Conservation (phyloP, 2,329 filamentous ascomycete genomes). For the Drechslerella coelobrocha region DNA sequence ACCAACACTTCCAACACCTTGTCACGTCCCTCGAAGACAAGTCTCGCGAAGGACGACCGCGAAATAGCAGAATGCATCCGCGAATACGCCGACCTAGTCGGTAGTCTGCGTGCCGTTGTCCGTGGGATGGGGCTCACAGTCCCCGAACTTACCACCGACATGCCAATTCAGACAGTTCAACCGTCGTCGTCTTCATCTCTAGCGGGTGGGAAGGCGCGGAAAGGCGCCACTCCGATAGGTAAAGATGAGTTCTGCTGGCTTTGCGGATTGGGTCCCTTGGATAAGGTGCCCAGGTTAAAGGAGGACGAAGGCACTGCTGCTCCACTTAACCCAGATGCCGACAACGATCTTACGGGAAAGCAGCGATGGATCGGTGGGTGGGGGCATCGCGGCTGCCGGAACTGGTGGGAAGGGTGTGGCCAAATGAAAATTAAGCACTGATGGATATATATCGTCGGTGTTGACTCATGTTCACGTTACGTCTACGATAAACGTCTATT, state of each 20-base stretch:
- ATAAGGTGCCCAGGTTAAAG: slow-evolving; percentile 17
- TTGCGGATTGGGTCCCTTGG: slow-evolving; percentile 16
- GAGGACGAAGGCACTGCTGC: slow-evolving; percentile 6
- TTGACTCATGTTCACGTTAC: too few relatives aligned
- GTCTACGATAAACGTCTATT: too few relatives aligned
- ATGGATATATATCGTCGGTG: too few relatives aligned
- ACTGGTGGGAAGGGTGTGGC: slow-evolving; percentile 33
- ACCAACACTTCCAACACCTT: background rate
- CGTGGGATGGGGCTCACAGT: slow-evolving; percentile 24
- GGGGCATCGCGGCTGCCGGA: slow-evolving; percentile 38
- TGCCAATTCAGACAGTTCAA: slow-evolving; percentile 8
- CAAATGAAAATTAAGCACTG: background rate
- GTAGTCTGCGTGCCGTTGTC: slow-evolving; percentile 53
- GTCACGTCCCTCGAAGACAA: slow-evolving; percentile 12
- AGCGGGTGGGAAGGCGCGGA: background rate
- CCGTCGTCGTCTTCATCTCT: background rate
- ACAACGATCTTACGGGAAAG: slow-evolving; percentile 11
- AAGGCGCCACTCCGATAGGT: background rate
- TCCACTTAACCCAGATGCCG: background rate
- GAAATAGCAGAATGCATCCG: slow-evolving; percentile 53
- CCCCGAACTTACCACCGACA: slow-evolving; percentile 15
- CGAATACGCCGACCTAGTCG: slow-evolving; percentile 52
- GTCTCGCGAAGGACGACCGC: slow-evolving; percentile 53
- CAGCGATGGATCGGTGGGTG: slow-evolving; percentile 25
- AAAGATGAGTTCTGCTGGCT: slow-evolving; percentile 43